These are phyloP conservation scores for Helotiales sp. DNA, from an alignment of 2,329 filamentous ascomycete species.

Conservation along the genomic window DNA sequence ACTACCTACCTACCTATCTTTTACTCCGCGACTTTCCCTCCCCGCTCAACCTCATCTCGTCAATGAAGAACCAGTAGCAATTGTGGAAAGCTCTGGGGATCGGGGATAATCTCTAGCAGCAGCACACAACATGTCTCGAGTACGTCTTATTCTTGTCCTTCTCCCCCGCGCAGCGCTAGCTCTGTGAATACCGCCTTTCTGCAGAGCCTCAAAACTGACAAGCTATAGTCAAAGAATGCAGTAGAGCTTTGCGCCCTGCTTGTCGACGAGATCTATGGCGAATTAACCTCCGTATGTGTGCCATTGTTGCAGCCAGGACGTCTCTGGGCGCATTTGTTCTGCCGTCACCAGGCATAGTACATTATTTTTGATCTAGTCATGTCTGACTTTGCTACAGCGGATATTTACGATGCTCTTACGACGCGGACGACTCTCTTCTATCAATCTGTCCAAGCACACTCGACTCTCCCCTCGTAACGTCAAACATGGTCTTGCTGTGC, in stretches of 20 bases:
- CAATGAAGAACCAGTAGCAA: conserved; percentile 65
- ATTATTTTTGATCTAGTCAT: conserved; percentile 26
- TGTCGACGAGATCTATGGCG: conserved; percentile 87
- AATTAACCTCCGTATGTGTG: conserved; percentile 82
- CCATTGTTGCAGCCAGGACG: neutral
- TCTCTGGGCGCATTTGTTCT: conserved; percentile 10
- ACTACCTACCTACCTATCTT: neutral
- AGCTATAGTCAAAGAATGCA: conserved; percentile 67
- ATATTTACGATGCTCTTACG: conserved; percentile 81
- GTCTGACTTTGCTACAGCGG: conserved; percentile 60
- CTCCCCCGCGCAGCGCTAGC: conserved; percentile 18
- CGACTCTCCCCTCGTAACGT: conserved; percentile 76
- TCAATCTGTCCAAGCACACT: conserved; percentile 72
- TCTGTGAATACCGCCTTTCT: conserved; percentile 36
- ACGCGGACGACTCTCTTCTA: conserved; percentile 76
- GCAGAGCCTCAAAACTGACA: conserved; percentile 20
- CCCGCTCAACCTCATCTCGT: conserved; percentile 22
- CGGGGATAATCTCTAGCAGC: conserved; percentile 78
- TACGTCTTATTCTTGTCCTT: conserved; percentile 47
- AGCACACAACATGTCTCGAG: conserved; percentile 59
- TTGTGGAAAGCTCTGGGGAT: conserved; percentile 75
- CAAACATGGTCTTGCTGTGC: conserved; percentile 79
- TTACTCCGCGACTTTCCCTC: conserved; percentile 5
- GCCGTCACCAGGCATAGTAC: conserved; percentile 25
- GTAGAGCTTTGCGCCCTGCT: conserved; percentile 90